Base-by-base conservation (phyloP, 2,329 filamentous ascomycete species). In the Aspergillus fructus region DNA sequence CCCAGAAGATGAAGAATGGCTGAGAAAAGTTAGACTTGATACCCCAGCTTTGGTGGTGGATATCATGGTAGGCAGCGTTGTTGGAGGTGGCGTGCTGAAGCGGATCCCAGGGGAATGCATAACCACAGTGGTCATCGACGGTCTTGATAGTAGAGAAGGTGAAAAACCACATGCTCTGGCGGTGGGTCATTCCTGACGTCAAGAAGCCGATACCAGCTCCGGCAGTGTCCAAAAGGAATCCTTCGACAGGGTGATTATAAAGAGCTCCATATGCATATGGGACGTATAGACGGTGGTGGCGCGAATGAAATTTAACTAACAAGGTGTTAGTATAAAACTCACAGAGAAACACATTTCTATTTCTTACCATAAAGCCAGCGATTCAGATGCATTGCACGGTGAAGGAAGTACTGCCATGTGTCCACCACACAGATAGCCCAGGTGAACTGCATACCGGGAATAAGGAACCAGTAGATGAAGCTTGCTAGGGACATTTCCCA, bases 1-100 rank as follows among this genome's bases (percentile, higher is more conserved):
- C 94, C 91, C 94, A 97, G 77, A 97, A 92, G 48, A 90, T 97
- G 78, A 97, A 97, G 64, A 78, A 79, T n/a, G 77, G 76, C 54
- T 80, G 77, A 8, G 76, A 78, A 56, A 78, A 80, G 61, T 79
- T 78, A 49, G 77, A 80, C 69, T 97, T 99, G 82, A 99, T 96
- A 56, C 94, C 94, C 93, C 93, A 97, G 76, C 90, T 96, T 77
- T 99, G 94, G 78, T 99, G 94, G 76, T 99, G 94, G 58, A 99
- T 93, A 71, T 99, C 94, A 71, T 99, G 94, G 76, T 97, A 99
- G 37, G 88, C 89, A 24, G 94, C 93, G 66, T 97, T 97, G 81
- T 99, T 97, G 73, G 89, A 89, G 45, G 93, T 96, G 60, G 97
- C 82, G 71, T 89, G 87, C 81, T 97, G 93, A 53, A 97, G 81